Conservation (phyloP, 129 eudicot genomes). For the Centaurea solstitialis region DNA sequence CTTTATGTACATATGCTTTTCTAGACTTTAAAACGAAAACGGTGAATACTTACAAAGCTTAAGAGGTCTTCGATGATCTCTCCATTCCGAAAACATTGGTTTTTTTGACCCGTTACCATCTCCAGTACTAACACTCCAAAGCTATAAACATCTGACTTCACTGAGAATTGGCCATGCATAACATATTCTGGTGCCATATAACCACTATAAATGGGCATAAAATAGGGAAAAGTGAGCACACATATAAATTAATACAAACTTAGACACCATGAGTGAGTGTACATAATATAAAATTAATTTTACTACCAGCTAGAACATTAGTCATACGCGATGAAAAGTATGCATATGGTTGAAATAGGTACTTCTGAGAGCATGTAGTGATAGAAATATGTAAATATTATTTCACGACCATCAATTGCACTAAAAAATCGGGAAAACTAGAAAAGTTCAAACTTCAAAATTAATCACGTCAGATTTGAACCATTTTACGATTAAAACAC, state of each 20-base stretch:
- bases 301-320: too few relatives aligned
- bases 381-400: too few relatives aligned
- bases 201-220: constrained; percentile 1
- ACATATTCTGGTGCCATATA: constrained; percentile 28
- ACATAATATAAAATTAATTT: too few relatives aligned
- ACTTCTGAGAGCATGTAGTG: too few relatives aligned
- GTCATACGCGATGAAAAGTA: too few relatives aligned
- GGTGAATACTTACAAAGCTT: not conserved
- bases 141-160: constrained; percentile 35
- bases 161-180: constrained; percentile 31
- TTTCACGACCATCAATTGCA: too few relatives aligned
- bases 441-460: too few relatives aligned
- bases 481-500: not conserved
- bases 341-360: too few relatives aligned
- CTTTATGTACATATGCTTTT: not conserved
- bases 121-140: constrained; percentile 37
- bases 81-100: not conserved
- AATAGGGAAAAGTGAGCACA: not conserved
- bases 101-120: constrained; percentile 28
- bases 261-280: not conserved
- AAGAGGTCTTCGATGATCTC: not conserved
- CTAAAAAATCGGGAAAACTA: too few relatives aligned
- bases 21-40: not conserved
- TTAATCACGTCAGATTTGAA: too few relatives aligned
- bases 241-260: not conserved